Conservation (phyloP, 164 flowering plant genomes). For the Saururus chinensis region DNA sequence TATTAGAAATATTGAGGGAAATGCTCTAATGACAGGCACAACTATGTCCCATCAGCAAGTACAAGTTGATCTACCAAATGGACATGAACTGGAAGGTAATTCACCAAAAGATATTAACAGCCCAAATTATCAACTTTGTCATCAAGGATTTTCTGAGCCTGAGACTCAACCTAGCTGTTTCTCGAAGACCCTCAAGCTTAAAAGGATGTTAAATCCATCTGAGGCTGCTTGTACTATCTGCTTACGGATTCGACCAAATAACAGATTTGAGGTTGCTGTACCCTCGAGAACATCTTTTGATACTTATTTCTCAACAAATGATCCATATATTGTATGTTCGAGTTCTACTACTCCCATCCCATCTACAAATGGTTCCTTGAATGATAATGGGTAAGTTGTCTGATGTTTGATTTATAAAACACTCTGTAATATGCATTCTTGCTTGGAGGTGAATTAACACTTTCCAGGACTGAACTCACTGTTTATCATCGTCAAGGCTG, state of each 20-base stretch:
- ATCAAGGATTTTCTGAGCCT: slow-evolving; percentile 19
- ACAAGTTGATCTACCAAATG: slow-evolving; percentile 16
- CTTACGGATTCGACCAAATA: slow-evolving; percentile 18
- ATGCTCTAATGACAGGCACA: slow-evolving; percentile 33
- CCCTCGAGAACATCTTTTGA: slow-evolving; percentile 25
- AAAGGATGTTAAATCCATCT: slow-evolving; percentile 19
- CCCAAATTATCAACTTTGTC: slow-evolving; percentile 4
- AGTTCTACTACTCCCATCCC: slow-evolving; percentile 17
- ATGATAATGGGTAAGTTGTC: slow-evolving; percentile 28
- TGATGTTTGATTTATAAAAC: neutral
- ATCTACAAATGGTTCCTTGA: slow-evolving; percentile 11
- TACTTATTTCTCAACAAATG: slow-evolving; percentile 21
- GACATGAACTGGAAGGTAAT: slow-evolving; percentile 9
- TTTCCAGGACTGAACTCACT: too few relatives aligned
- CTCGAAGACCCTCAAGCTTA: slow-evolving; percentile 23
- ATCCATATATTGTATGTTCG: slow-evolving; percentile 24
- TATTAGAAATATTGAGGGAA: slow-evolving; percentile 47
- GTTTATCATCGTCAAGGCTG: too few relatives aligned
- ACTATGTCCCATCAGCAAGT: slow-evolving; percentile 13
- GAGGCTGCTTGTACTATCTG: slow-evolving; percentile 20
- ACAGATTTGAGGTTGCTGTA: slow-evolving; percentile 23
- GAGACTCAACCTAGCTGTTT: slow-evolving; percentile 41
- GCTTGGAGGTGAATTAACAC: neutral
- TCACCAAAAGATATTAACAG: slow-evolving; percentile 7
- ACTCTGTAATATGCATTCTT: neutral